These are phyloP conservation scores for Ustilaginoidea virens DNA, from an alignment of 2,329 filamentous ascomycete species.

Conservation along the genomic window DNA sequence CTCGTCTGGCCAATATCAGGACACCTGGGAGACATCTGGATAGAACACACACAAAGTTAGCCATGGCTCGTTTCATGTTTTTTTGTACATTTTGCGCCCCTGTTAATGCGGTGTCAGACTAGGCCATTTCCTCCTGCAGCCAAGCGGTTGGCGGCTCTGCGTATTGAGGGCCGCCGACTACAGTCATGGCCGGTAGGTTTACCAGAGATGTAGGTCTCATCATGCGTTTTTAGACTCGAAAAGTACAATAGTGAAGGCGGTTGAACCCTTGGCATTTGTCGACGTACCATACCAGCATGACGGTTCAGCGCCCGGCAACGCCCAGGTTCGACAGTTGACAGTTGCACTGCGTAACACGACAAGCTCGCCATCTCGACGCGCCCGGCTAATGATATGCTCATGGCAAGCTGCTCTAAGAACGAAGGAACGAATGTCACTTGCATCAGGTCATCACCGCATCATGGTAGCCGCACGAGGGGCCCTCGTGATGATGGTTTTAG, in stretches of 20 bases:
- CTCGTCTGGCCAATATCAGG: not conserved
- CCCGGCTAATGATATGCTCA: too few species aligned
- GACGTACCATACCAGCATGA: too few species aligned
- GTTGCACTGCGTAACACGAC: too few species aligned
- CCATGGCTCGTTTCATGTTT: too few species aligned
- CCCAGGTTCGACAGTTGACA: too few species aligned
- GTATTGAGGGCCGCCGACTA: conserved; percentile 11
- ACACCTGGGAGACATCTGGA: not conserved
- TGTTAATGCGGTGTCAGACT: conserved; percentile 7
- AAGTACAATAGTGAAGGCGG: not conserved
- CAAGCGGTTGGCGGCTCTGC: conserved; percentile 12
- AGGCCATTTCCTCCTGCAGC: conserved; percentile 13
- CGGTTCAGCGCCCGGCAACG: too few species aligned
- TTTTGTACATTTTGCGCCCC: too few species aligned
- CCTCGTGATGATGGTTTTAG: conserved; percentile 57
- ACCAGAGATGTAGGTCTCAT: conserved; percentile 27
- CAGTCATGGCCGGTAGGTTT: conserved; percentile 21
- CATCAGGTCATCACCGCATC: conserved; percentile 54
- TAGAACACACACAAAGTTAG: not conserved
- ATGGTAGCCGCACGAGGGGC: conserved; percentile 48
- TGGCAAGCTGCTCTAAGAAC: not conserved
- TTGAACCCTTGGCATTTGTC: not conserved
- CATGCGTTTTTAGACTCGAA: conserved; percentile 6
- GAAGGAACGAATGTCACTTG: conserved; percentile 34
- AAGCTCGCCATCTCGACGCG: too few species aligned